These are phyloP conservation scores for Pestalotiopsis sp. DNA, from an alignment of 2,329 filamentous ascomycete genomes.

Conservation along the genomic window DNA sequence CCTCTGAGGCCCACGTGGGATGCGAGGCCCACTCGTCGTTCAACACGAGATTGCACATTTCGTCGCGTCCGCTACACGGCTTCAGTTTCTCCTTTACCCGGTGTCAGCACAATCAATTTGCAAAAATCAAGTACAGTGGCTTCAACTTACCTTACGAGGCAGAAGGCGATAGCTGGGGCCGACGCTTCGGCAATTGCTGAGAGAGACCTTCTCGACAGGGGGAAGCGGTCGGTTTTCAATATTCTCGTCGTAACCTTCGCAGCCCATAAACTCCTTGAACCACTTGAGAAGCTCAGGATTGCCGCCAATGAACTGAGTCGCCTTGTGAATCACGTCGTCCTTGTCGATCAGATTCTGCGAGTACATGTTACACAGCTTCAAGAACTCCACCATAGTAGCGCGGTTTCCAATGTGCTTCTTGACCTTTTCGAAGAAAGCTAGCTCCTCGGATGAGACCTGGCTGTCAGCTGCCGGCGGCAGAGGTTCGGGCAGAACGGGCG, in stretches of 20 bases:
- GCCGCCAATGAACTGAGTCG: slow-evolving; percentile 81
- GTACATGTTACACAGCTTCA: slow-evolving; percentile 96
- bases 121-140: background rate
- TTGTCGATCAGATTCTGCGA: slow-evolving; percentile 91
- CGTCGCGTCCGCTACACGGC: slow-evolving; percentile 90
- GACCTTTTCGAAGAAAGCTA: slow-evolving; percentile 92
- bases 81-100: slow-evolving; percentile 75
- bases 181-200: slow-evolving; percentile 94
- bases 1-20: slow-evolving; percentile 97
- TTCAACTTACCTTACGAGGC: slow-evolving; percentile 68
- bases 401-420: slow-evolving; percentile 97
- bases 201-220: slow-evolving; percentile 80
- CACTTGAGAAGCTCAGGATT: slow-evolving; percentile 87
- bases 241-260: slow-evolving; percentile 74
- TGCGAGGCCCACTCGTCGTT: slow-evolving; percentile 99
- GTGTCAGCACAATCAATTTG: background rate
- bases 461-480: slow-evolving; percentile 75
- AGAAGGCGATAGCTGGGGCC: slow-evolving; percentile 94
- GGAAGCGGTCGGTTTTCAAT: slow-evolving; percentile 78
- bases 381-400: slow-evolving; percentile 89
- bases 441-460: slow-evolving; percentile 80
- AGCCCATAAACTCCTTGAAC: slow-evolving; percentile 83
- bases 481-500: slow-evolving; percentile 85
- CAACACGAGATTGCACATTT: slow-evolving; percentile 88
- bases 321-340: slow-evolving; percentile 79